These are phyloP conservation scores for Spencermartinsiella europaea DNA, from an alignment of 805 yeast genomes.

Conservation along the genomic window DNA sequence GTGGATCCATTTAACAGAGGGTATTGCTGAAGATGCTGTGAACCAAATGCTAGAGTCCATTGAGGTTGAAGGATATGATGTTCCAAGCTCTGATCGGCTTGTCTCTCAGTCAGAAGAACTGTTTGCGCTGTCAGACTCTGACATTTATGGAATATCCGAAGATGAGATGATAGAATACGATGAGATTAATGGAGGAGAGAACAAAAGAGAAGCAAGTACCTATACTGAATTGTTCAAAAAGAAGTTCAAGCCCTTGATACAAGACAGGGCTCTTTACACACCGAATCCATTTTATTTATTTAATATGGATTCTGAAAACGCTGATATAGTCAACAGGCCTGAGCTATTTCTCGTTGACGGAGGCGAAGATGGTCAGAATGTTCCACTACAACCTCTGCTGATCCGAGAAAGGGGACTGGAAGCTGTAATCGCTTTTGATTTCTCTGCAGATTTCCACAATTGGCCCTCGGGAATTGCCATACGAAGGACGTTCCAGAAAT, in stretches of 20 bases:
- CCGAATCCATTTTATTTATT: conserved; percentile 68
- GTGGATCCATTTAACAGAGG: background rate
- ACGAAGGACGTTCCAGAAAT: background rate
- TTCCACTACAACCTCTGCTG: conserved; percentile 60
- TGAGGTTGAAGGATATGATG: background rate
- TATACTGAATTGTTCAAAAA: background rate
- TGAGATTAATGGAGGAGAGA: background rate
- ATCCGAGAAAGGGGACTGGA: conserved; percentile 59
- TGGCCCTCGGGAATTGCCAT: conserved; percentile 25
- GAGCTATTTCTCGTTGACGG: conserved; percentile 60
- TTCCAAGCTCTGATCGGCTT: background rate
- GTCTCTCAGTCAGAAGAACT: conserved; percentile 1
- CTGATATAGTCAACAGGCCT: conserved; percentile 35
- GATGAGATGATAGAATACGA: background rate
- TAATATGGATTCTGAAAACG: conserved; percentile 27
- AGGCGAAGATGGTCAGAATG: conserved; percentile 63
- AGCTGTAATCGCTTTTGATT: conserved; percentile 50
- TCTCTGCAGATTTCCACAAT: conserved; percentile 33
- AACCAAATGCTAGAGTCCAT: background rate
- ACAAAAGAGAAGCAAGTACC: background rate
- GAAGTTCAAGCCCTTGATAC: background rate
- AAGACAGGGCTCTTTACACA: conserved; percentile 44
- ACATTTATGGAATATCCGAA: background rate
- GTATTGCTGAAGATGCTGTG: background rate
- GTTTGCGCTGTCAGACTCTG: conserved; percentile 24